Conservation (phyloP, 176 grass and related monocot genomes). For the Eragrostis curvula region DNA sequence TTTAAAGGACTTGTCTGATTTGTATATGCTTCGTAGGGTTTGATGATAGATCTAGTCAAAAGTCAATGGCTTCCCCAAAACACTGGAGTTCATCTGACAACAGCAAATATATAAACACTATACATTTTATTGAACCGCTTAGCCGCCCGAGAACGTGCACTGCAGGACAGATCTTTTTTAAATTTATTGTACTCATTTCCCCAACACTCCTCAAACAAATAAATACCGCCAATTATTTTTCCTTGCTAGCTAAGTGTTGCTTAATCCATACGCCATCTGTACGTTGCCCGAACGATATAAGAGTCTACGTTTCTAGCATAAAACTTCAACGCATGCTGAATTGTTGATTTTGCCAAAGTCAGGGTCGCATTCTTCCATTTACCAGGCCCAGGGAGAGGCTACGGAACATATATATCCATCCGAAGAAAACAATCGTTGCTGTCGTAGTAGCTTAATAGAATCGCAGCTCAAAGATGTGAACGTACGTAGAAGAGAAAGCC, state of each 20-base stretch:
- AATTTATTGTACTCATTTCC: neutral
- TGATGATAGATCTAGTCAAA: neutral
- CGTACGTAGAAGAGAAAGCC: neutral
- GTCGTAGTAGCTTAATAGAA: too few relatives aligned
- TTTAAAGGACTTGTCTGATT: neutral
- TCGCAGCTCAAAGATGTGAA: neutral
- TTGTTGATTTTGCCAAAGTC: neutral
- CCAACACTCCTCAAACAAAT: neutral
- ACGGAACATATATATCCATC: neutral
- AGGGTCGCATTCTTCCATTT: neutral
- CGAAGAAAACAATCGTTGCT: neutral
- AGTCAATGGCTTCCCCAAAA: neutral
- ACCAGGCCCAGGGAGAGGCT: neutral
- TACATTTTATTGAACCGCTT: neutral
- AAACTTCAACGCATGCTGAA: neutral
- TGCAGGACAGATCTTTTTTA: neutral
- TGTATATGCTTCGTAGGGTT: neutral
- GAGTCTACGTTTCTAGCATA: neutral
- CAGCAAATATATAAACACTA: neutral
- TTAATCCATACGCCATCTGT: neutral
- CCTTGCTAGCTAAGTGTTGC: neutral
- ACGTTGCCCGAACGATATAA: too few relatives aligned
- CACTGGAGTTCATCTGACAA: neutral
- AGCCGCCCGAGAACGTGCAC: slow-evolving; percentile 2
- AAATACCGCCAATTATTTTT: neutral